Conservation (phyloP, 1,284 basidiomycete species). For the Cryptococcus sp. region DNA sequence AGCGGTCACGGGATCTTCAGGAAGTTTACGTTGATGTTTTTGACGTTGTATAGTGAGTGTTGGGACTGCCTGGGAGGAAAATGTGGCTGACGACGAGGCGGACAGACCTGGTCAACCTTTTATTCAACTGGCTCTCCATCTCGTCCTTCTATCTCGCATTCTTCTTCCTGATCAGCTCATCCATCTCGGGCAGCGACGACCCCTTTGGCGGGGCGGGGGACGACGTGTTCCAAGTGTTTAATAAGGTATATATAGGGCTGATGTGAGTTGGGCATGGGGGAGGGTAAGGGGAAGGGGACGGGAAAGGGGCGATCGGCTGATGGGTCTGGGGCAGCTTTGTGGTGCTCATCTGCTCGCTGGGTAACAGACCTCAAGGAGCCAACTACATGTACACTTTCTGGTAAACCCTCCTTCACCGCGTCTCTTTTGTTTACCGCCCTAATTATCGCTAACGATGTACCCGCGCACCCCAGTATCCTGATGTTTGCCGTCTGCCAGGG, state of each 20-base stretch:
- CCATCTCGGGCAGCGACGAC: slow-evolving; percentile 55
- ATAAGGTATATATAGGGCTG: slow-evolving; percentile 55
- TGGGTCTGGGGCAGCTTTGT: slow-evolving; percentile 21
- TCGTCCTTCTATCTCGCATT: slow-evolving; percentile 56
- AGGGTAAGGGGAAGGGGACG: background rate
- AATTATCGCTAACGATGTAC: background rate
- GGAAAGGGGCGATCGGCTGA: background rate
- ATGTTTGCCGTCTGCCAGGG: slow-evolving; percentile 45
- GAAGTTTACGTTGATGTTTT: slow-evolving; percentile 70
- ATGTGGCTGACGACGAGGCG: background rate
- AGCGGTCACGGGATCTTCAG: slow-evolving; percentile 85
- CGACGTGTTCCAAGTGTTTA: slow-evolving; percentile 73
- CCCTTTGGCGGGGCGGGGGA: slow-evolving; percentile 75
- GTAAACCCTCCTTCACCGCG: slow-evolving; percentile 65
- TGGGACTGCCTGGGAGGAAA: background rate
- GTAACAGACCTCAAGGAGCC: slow-evolving; percentile 82
- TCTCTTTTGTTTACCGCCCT: slow-evolving; percentile 53
- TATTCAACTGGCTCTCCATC: slow-evolving; percentile 63
- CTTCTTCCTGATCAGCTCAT: slow-evolving; percentile 65
- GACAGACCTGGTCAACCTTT: slow-evolving; percentile 39
- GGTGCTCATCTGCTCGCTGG: slow-evolving; percentile 52
- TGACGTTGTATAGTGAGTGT: slow-evolving; percentile 45
- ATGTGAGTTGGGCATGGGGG: slow-evolving; percentile 51
- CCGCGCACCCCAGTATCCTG: slow-evolving; percentile 53
- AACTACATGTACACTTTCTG: slow-evolving; percentile 76